Percentiles rank a stretch among this genome's conserved stretches.
These are phyloP conservation scores for Stenocarpella maydis DNA, from an alignment of 2,329 filamentous ascomycete species.

Conservation along the genomic window DNA sequence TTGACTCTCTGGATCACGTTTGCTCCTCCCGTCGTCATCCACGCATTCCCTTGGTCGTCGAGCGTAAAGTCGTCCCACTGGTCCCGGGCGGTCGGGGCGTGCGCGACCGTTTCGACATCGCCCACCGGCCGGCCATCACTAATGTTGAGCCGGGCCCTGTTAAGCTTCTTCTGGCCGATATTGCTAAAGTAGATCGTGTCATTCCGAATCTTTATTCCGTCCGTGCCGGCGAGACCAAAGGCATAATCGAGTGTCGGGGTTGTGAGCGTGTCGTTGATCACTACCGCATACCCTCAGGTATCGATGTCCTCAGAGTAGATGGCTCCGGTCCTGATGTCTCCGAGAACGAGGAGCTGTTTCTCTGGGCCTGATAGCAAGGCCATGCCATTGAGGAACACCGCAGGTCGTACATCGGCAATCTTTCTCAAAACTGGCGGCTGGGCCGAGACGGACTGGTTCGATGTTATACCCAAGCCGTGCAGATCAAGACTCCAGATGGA, in stretches of 20 bases:
- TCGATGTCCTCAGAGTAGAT: conserved; percentile 39
- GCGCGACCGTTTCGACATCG: conserved; percentile 33
- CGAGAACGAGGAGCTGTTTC: conserved; percentile 37
- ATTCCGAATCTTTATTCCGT: conserved; percentile 41
- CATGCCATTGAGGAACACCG: conserved; percentile 42
- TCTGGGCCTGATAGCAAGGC: conserved; percentile 34
- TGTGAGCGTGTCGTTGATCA: conserved; percentile 40
- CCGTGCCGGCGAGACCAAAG: conserved; percentile 36
- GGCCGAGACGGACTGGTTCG: conserved; percentile 29
- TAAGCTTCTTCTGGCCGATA: conserved; percentile 37
- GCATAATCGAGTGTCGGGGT: conserved; percentile 31
- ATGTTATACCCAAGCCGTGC: conserved; percentile 37
- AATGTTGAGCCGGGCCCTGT: conserved; percentile 36
- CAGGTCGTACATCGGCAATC: conserved; percentile 37
- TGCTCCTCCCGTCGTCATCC: conserved; percentile 37
- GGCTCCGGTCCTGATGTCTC: conserved; percentile 38
- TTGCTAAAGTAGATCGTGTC: conserved; percentile 42
- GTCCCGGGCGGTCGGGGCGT: conserved; percentile 20
- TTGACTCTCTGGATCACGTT: conserved; percentile 36
- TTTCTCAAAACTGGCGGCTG: conserved; percentile 36
- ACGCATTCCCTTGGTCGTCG: conserved; percentile 37
- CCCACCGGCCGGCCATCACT: conserved; percentile 34
- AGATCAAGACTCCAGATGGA: conserved; percentile 40
- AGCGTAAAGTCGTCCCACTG: conserved; percentile 39
- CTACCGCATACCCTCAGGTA: conserved; percentile 38